Base-by-base conservation (phyloP, 192 early-diverging fungal species). In the Backusella macrospora region DNA sequence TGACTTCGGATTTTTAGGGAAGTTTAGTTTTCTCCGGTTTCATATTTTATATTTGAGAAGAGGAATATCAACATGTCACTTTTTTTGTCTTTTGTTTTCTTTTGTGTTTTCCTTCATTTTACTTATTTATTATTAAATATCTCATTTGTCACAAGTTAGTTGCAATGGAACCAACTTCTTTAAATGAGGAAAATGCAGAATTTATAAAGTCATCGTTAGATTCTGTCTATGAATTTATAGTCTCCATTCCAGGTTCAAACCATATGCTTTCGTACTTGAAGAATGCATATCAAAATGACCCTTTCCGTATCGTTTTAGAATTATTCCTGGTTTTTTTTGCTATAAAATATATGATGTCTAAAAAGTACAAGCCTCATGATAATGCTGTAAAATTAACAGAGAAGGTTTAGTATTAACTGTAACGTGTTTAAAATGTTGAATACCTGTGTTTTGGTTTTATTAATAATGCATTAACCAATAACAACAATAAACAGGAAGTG, bases 211-310 rank as follows among this genome's bases (percentile, higher is more conserved):
- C 82, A 29, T 84, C 85, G 7, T 70, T 86, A 38, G 46, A 74
- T 52, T 76, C 83, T 12, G 63, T 85, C 29, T 81, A 78, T 46
- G 73, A 77, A 15, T 70, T 75, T 6, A 73, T 86, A 4, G 68
- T 77, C 39, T 70, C 84, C 29, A 84, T 93, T 68, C 95, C 95
- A 4, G 95, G 95, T 4, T 91, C 91, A 40, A 83, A 82, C 16
- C 87, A 96, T 65, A 86, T 89, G 6, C 83, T 90, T 76, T 85
- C 86, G 73, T 97, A 98, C 82, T 84, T 97, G 70, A 90, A 92
- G 78, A 93, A 89, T 75, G 95, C 93, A 45, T 93, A 99, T 88
- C 95, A 96, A 83, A 88, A 99, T 80, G 97, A 97, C 83, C 96
- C 95, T 2, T 92, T 93, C 81, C 90, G 97, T 72, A 89, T 92